Evolutionary conservation across 495 filamentous ascomycete species (phyloP).

Genomic region (Sabuloglossum arenarium): DNA sequence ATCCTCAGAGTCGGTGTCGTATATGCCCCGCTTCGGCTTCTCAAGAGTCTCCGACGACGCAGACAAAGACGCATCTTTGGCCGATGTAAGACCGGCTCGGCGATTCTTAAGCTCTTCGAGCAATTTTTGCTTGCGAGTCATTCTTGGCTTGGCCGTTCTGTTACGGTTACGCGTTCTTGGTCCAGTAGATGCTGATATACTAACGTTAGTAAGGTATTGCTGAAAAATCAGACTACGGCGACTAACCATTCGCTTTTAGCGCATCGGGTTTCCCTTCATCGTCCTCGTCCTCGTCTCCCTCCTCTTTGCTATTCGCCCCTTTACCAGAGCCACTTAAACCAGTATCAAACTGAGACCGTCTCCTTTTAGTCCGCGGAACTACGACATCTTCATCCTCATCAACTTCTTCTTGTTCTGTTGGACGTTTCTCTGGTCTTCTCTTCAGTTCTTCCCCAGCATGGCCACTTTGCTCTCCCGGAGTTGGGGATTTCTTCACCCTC

Average conservation of each 20-base stretch:
- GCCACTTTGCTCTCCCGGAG: neutral
- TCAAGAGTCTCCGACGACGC: neutral
- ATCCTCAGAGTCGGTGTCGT: neutral
- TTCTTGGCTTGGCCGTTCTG: neutral
- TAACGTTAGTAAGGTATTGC: neutral
- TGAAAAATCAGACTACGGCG: neutral
- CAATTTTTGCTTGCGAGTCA: neutral
- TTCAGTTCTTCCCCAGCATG: neutral
- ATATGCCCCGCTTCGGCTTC: neutral
- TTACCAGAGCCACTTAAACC: neutral
- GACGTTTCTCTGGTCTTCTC: neutral
- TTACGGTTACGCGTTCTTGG: neutral
- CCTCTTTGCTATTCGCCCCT: neutral
- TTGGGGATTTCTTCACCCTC: neutral
- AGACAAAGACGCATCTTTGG: neutral
- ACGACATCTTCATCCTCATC: neutral
- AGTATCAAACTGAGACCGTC: neutral
- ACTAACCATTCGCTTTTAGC: neutral
- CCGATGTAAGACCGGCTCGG: neutral
- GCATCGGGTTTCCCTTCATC: neutral
- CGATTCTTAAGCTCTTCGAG: constrained; percentile 2
- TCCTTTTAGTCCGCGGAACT: neutral
- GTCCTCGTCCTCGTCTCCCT: neutral
- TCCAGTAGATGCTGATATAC: neutral
- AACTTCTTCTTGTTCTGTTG: neutral